A percentile compares a stretch with the other conserved stretches of the same genome.
phyloP scores from a whole-genome alignment of 148 eudicot genomes.

The Nepenthes mirabilis region DNA sequence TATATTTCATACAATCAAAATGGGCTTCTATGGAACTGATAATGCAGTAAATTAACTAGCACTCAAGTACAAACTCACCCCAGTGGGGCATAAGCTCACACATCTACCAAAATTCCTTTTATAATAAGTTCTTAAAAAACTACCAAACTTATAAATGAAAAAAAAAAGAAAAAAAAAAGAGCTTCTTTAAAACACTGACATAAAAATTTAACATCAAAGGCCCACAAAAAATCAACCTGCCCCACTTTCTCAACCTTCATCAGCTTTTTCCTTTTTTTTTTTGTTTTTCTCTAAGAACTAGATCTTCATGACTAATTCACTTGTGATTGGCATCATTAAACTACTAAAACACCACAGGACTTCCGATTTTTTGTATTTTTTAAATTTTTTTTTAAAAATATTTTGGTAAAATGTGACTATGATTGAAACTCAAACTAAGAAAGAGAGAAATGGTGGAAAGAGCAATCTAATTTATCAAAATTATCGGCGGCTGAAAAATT shows the following conservation, averaged over 20 bases:
- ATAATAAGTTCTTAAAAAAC: not conserved
- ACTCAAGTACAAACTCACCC: not conserved
- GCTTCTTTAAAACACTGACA: no score
- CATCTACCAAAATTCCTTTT: not conserved
- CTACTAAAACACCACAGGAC: not conserved
- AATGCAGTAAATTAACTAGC: not conserved
- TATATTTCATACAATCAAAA: no score
- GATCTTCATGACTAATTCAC: not conserved
- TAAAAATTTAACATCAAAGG: no score
- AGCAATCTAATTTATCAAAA: not conserved
- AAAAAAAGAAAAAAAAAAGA: no score
- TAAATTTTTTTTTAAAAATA: not conserved
- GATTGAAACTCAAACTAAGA: no score
- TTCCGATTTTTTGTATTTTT: not conserved
- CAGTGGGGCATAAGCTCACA: not conserved
- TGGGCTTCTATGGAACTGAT: not conserved
- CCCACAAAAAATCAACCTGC: no score
- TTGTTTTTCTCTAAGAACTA: no score
- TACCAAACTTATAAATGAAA: not conserved
- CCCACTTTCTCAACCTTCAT: not conserved
- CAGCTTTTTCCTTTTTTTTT: not conserved
- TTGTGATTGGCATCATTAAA: not conserved
- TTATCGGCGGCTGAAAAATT: constrained; percentile 67
- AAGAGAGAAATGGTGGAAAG: no score
- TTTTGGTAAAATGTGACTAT: no score